These are phyloP conservation scores for Yarrowia sp. DNA, from an alignment of 805 yeast species.

Conservation along the genomic window DNA sequence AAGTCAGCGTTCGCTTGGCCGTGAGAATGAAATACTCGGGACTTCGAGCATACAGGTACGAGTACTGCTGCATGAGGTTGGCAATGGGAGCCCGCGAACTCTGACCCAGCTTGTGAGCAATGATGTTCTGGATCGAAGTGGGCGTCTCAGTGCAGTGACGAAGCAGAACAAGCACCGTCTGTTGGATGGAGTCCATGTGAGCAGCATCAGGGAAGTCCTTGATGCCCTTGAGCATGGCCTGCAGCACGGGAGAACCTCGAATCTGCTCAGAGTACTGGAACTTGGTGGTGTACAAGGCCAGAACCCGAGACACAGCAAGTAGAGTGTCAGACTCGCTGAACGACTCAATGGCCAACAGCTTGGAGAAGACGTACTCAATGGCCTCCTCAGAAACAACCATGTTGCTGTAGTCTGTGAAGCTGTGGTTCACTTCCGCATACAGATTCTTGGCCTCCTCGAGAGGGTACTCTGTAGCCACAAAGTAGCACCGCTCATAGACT, in stretches of 20 bases:
- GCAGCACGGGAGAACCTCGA: constrained; percentile 47
- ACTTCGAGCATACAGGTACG: constrained; percentile 40
- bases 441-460: not conserved
- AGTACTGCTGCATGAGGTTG: constrained; percentile 28
- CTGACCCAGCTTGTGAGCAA: constrained; percentile 50
- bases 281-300: constrained; percentile 52
- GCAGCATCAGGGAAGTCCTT: constrained; percentile 40
- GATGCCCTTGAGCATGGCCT: constrained; percentile 47
- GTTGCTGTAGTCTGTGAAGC: not conserved
- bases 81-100: not conserved
- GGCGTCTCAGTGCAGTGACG: constrained; percentile 69
- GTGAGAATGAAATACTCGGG: constrained; percentile 49
- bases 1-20: constrained; percentile 24
- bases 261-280: constrained; percentile 44
- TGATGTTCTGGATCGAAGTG: constrained; percentile 47
- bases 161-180: constrained; percentile 51
- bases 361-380: not conserved
- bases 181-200: constrained; percentile 43
- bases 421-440: constrained; percentile 11
- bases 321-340: not conserved
- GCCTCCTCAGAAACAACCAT: constrained; percentile 2
- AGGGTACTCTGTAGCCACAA: not conserved
- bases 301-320: constrained; percentile 50
- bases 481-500: constrained; percentile 4
- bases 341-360: not conserved